Evolutionary conservation across 805 yeast species (phyloP).

Genomic region (Saccharomycopsis fibuligera): DNA sequence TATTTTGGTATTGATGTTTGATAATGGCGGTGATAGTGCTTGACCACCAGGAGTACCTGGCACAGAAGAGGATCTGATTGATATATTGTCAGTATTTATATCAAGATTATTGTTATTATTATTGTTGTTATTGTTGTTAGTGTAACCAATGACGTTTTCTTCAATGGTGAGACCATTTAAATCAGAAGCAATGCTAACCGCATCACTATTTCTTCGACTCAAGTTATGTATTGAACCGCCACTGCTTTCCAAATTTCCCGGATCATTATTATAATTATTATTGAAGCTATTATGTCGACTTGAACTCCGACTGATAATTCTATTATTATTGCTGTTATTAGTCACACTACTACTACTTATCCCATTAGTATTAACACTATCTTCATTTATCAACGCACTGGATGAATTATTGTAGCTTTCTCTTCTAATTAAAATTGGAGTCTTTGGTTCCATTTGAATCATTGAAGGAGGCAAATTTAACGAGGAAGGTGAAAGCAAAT

Average conservation of each 20-base stretch:
- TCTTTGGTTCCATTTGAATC: conserved; percentile 64
- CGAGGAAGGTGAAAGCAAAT: not conserved
- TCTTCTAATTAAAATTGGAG: conserved; percentile 60
- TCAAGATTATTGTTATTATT: not conserved
- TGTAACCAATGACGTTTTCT: no score
- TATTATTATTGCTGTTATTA: conserved; percentile 6
- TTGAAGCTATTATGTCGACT: conserved; percentile 17
- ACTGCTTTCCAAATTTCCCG: not conserved
- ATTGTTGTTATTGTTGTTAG: not conserved
- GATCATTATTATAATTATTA: conserved; percentile 2
- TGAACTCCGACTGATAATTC: conserved; percentile 7
- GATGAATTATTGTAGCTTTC: conserved; percentile 35
- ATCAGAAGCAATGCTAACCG: conserved; percentile 13
- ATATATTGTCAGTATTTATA: conserved; percentile 1
- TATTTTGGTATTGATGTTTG: conserved; percentile 9
- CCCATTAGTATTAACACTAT: conserved; percentile 29
- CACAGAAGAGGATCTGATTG: conserved; percentile 3
- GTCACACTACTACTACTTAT: conserved; percentile 25
- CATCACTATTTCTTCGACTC: conserved; percentile 14
- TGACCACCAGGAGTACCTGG: conserved; percentile 14
- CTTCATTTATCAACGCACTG: conserved; percentile 24
- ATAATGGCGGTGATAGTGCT: conserved; percentile 13
- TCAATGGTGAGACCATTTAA: not conserved
- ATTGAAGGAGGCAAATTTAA: conserved; percentile 53
- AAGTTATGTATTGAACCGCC: not conserved